Evolutionary conservation across 2,329 filamentous ascomycete genomes (phyloP).

Genomic region (Tolypocladium endophyticum): DNA sequence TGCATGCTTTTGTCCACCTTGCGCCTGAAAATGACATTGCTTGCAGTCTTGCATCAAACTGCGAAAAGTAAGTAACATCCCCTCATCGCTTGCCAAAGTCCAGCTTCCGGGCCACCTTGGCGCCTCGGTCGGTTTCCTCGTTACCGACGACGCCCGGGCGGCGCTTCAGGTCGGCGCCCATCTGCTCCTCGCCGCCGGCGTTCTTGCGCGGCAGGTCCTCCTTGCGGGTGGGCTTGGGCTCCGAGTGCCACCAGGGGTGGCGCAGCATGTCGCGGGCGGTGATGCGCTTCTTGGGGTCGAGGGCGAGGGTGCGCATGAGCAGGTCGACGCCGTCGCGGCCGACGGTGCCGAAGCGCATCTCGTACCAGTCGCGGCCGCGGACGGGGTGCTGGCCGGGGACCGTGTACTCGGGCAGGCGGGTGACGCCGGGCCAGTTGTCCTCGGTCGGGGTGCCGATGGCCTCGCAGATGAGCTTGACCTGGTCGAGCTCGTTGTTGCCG

Average conservation of each 20-base stretch:
- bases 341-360: constrained; percentile 66
- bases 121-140: constrained; percentile 57
- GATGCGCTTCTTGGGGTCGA: constrained; percentile 80
- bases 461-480: constrained; percentile 74
- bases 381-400: constrained; percentile 52
- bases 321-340: constrained; percentile 79
- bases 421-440: constrained; percentile 90
- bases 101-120: constrained; percentile 73
- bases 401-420: constrained; percentile 70
- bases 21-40: not conserved
- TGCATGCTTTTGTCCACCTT: not conserved
- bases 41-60: not conserved
- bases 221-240: constrained; percentile 74
- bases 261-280: constrained; percentile 67
- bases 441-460: constrained; percentile 85
- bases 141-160: constrained; percentile 54
- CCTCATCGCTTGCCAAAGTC: constrained; percentile 52
- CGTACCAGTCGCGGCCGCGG: constrained; percentile 61
- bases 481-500: constrained; percentile 75
- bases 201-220: constrained; percentile 68
- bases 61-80: not conserved
- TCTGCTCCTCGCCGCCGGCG: constrained; percentile 53
- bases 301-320: constrained; percentile 69
- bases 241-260: constrained; percentile 77
- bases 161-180: constrained; percentile 74